Base-by-base conservation (phyloP, 768 basidiomycete genomes). In the Kwoniella shandongensis region DNA sequence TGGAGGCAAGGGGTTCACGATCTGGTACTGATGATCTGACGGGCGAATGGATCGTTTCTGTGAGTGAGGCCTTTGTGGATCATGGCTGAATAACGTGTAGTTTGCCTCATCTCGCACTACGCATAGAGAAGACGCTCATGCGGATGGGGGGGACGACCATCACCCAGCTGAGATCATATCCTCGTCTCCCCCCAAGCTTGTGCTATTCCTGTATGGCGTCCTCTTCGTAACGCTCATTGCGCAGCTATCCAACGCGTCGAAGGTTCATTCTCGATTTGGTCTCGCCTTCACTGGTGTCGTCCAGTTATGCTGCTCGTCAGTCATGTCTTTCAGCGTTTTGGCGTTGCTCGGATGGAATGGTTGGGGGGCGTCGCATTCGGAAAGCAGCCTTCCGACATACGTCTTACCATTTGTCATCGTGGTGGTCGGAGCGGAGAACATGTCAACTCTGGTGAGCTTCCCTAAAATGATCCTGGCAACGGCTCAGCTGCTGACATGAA, bases 351-450 rank as follows among this genome's bases (percentile, higher is more conserved):
- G 91, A 1, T 91, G 67, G 66, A 67, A 73, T 39, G 70, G 70
- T 4, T 70, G 69, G 66, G 66, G 40, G 5, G 27, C 44, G 4
- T 61, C 60, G n/a, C 26, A 26, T 23, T 50, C 56, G 13, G 61
- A 66, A 26, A 57, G 57, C 3, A 63, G 51, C 23, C 51, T 70
- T 26, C 67, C 69, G n/a, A 65, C 59, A 22, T 76, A 88, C 72
- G 78, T 94, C 39, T 80, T 99, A 49, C 93, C 93, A 1, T 88
- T 97, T 56, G 88, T 96, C 35, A 91, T 99, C 48, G 84, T 92
- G 6, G 93, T 98, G 63, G 88, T 94, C 13, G 94, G 94, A 2
- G 88, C 91, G 2, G 94, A 98, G 79, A 98, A 97, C 68, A 97
- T 98, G 93, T 89, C 91, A 73, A 88, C 86, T 67, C 80, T 99